Base-by-base conservation (phyloP, 768 basidiomycete genomes). In the Leccinum arenicola region DNA sequence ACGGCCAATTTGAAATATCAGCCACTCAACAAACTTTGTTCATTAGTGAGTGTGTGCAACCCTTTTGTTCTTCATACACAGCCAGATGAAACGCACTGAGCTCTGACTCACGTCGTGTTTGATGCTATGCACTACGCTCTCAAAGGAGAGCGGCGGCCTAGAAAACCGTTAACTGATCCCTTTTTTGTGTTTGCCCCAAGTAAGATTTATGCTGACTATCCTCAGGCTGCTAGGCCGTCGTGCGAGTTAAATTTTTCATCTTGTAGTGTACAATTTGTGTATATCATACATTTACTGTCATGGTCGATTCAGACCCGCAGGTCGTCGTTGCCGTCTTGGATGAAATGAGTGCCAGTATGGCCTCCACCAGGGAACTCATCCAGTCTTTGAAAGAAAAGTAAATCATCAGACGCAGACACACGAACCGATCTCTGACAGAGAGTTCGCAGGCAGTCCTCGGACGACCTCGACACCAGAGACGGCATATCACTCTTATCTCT, bases 401-500 rank as follows among this genome's bases (percentile, higher is more conserved):
- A 60, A 80, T 64, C 36, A 50, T 49, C 47, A 52, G 53, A 29
- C 15, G 14, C 5, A 12, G n/a, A 33, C 6, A 14, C 29, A 51
- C 50, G 3, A 45, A 52, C 33, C 38, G 54, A 51, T 45, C 35
- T 31, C 61, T 76, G 64, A 60, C 67, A 54, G 9, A 45, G 5
- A 2, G n/a, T 11, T 15, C 52, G 19, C 56, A 81, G 75, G 59
- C 63, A 69, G 31, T 59, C 69, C 40, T 63, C 58, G 3, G 63
- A 74, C 27, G 75, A 78, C 31, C 56, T 84, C 33, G 80, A 89
- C 60, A 82, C 80, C 11, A 81, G 79, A 66, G 82, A 91, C 31
- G 97, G 97, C 40, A 93, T 99, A 61, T 98, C 97, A 0, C 80
- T 99, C 5, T 79, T 99, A 23, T 90, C 92, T 11, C 75, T 95